Conservation (phyloP, 352 stramenopile species). For the Pseudoperonospora humuli region DNA sequence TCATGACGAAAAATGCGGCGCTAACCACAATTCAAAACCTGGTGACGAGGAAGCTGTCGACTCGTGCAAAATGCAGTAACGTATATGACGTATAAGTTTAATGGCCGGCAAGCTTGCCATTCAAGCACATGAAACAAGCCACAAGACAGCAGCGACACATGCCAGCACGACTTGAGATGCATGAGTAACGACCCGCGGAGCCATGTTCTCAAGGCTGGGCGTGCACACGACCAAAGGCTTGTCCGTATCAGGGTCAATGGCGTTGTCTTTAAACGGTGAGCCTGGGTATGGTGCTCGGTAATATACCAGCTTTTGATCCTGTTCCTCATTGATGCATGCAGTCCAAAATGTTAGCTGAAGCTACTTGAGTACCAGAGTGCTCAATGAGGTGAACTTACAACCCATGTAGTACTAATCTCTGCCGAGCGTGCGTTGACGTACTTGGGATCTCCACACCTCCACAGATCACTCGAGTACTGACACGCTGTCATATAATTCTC, state of each 20-base stretch:
- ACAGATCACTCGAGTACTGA: too few relatives aligned
- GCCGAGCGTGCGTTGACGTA: too few relatives aligned
- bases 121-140: neutral
- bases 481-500: too few relatives aligned
- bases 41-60: conserved; percentile 46
- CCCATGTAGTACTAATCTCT: too few relatives aligned
- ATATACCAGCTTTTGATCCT: conserved; percentile 68
- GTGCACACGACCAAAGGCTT: conserved; percentile 76
- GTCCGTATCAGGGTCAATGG: conserved; percentile 55
- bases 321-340: neutral
- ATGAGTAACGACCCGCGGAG: neutral
- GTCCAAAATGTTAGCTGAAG: neutral
- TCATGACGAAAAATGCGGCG: conserved; percentile 27
- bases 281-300: conserved; percentile 71
- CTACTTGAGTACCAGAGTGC: too few relatives aligned
- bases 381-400: too few relatives aligned
- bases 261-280: conserved; percentile 74
- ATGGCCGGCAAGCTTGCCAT: neutral
- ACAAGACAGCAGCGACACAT: conserved; percentile 3
- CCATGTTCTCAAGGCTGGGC: conserved; percentile 65
- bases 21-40: conserved; percentile 17
- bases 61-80: conserved; percentile 60
- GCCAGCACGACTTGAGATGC: conserved; percentile 1
- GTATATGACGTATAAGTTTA: neutral
- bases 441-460: too few relatives aligned